A percentile compares a stretch with the other conserved stretches of the same genome.
Conservation (phyloP, 345 rosid genomes). For the Bretschneidera sinensis region DNA sequence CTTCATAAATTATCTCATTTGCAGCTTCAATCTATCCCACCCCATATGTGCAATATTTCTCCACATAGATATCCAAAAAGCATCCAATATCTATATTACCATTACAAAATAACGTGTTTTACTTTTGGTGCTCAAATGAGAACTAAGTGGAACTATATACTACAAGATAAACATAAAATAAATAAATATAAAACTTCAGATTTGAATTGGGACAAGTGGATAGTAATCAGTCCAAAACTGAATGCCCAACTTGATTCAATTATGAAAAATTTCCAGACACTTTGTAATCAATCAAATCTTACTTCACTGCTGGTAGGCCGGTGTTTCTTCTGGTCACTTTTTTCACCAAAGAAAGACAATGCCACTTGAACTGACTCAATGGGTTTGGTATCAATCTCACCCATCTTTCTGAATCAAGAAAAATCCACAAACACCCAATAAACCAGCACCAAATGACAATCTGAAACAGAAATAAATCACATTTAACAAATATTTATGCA, state of each 20-base stretch:
- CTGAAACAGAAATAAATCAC: no score
- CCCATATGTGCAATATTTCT: neutral
- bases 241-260: no score
- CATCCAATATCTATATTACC: neutral
- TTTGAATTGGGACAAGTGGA: no score
- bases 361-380: slow-evolving; percentile 52
- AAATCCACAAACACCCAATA: no score
- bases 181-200: no score
- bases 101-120: neutral
- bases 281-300: no score
- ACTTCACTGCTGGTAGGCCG: slow-evolving; percentile 26
- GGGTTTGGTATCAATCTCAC: slow-evolving; percentile 50
- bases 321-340: slow-evolving; percentile 20
- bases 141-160: no score
- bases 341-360: slow-evolving; percentile 32
- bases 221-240: neutral
- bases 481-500: no score
- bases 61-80: neutral
- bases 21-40: neutral
- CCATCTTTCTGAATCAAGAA: slow-evolving; percentile 23
- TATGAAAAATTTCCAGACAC: no score
- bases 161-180: no score
- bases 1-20: neutral
- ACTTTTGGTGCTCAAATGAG: no score
- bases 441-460: no score